Base-by-base conservation (phyloP, 495 filamentous ascomycete genomes). In the Articulospora tetracladia region DNA sequence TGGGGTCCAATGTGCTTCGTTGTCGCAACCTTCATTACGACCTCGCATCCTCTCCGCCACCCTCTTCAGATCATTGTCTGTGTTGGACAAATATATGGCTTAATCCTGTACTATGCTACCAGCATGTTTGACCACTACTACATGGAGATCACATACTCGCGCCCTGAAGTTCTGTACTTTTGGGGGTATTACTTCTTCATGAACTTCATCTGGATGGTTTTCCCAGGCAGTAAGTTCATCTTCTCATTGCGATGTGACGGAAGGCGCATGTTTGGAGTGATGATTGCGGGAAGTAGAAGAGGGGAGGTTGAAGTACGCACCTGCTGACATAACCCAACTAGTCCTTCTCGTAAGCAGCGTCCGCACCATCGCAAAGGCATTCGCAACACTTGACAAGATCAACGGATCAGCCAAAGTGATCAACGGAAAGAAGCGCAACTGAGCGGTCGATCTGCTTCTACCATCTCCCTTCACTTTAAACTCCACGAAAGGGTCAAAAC, bases 171-270 rank as follows among this genome's bases (percentile, higher is more conserved):
- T 12, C 74, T 72, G 26, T 86, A 85, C 61, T 86, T 77, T 62
- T 85, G 76, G 76, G 73, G 71, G 3, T 86, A 86, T 66, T 86
- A 75, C 59, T 68, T 85, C 19, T 63, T 80, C 39, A 73, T 83
- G 73, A 86, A 86, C 60, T 69, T 66, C 23, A 80, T 85, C 68
- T 85, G 83, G 83, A 80, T 84, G 55, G 70, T 84, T 48, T 77
- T 85, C 48, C 82, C 82, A 1, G 61, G 63, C 55, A 60, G 81
- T 84, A 70, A 67, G 81, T 76, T 19, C 3, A 15, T 44, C n/a
- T 17, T 17, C 39, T 44, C 39, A 44, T 7, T 12, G 17, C 3
- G 3, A 11, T 44, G 8, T 44, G 39, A 44, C 3, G 11, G 8
- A 44, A 15, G 17, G 10, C 39, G 17, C 30, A 32, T 32, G 13